Evolutionary conservation across 2,329 filamentous ascomycete genomes (phyloP).

Genomic region (Fusarium nisikadoi): DNA sequence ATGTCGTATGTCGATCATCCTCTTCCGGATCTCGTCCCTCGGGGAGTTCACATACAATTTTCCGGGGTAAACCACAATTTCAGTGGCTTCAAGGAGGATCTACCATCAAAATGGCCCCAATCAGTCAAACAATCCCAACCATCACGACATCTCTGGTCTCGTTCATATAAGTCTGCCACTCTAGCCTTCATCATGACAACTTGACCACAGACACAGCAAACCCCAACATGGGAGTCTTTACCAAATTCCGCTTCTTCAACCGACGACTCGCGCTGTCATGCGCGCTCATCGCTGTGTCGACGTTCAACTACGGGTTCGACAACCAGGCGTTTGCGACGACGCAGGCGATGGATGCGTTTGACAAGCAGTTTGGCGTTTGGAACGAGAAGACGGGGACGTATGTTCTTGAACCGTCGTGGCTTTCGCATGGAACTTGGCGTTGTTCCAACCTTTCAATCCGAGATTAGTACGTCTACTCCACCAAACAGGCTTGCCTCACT

Average conservation of each 20-base stretch:
- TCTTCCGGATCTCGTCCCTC: neutral
- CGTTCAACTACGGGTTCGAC: constrained; percentile 55
- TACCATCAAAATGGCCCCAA: neutral
- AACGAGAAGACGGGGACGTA: constrained; percentile 40
- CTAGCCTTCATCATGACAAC: neutral
- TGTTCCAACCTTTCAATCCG: constrained; percentile 51
- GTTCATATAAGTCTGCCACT: constrained; percentile 4
- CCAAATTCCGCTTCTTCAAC: constrained; percentile 43
- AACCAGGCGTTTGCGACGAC: constrained; percentile 51
- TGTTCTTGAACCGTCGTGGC: constrained; percentile 45
- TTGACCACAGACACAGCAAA: neutral
- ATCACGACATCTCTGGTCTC: constrained; percentile 30
- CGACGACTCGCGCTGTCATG: constrained; percentile 25
- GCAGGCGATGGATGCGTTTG: constrained; percentile 52
- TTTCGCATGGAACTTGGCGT: constrained; percentile 45
- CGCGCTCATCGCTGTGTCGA: constrained; percentile 49
- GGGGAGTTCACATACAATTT: neutral
- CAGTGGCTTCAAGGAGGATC: neutral
- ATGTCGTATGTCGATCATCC: neutral
- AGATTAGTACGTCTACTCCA: constrained; percentile 36
- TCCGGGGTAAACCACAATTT: neutral
- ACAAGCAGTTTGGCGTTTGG: constrained; percentile 48
- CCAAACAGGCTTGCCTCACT: fast-evolving
- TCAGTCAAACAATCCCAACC: constrained; percentile 29
- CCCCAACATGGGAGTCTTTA: constrained; percentile 28